Conservation (phyloP, 495 filamentous ascomycete genomes). For the Tuber brumale region DNA sequence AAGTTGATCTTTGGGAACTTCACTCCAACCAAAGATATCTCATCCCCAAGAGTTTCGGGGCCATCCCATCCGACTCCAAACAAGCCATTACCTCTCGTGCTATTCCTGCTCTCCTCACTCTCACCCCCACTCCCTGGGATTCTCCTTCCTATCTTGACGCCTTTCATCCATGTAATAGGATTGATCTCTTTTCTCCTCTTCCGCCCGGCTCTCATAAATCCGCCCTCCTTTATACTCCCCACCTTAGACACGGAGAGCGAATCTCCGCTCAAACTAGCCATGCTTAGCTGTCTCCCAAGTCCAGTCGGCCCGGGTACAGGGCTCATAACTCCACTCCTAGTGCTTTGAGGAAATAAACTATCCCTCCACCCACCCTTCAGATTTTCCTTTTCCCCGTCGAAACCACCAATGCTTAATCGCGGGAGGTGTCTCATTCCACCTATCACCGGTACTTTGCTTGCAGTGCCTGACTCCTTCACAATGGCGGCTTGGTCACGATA, state of each 20-base stretch:
- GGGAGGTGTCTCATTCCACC: conserved; percentile 31
- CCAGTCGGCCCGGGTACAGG: conserved; percentile 25
- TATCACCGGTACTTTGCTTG: conserved; percentile 19
- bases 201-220: conserved; percentile 52
- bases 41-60: conserved; percentile 74
- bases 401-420: conserved; percentile 33
- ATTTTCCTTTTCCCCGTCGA: conserved; percentile 22
- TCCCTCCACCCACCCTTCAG: conserved; percentile 23
- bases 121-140: conserved; percentile 26
- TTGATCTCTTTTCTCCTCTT: conserved; percentile 58
- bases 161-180: conserved; percentile 87
- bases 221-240: conserved; percentile 41
- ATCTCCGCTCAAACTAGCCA: conserved; percentile 16
- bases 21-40: conserved; percentile 74
- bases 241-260: conserved; percentile 8
- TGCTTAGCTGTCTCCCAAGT: conserved; percentile 36
- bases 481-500: conserved; percentile 51
- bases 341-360: conserved; percentile 44
- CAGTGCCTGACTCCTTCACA: conserved; percentile 15
- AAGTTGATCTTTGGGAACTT: conserved; percentile 79
- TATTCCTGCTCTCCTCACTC: conserved; percentile 31
- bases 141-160: conserved; percentile 69
- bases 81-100: conserved; percentile 32
- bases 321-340: conserved; percentile 26
- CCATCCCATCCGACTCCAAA: conserved; percentile 57